Base-by-base conservation (phyloP, 148 eudicot species). In the Fagopyrum tataricum region DNA sequence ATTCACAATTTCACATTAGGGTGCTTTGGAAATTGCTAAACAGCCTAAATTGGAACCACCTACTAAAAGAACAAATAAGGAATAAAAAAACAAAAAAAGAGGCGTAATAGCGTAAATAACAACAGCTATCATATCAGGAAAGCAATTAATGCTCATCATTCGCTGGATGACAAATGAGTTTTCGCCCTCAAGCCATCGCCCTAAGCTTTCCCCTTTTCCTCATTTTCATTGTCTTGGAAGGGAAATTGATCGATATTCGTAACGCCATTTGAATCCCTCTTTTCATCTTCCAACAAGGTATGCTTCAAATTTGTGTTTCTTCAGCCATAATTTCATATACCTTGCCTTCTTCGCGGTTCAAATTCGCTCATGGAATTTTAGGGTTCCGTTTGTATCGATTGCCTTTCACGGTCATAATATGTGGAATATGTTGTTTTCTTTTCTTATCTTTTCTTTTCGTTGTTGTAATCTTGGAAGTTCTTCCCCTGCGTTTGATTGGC, bases 101-200 rank as follows among this genome's bases (percentile, higher is more conserved):
- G 11, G 7, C 7, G 1, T 44, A 44, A 44, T 44, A 1, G 49
- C 49, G 49, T 10, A 46, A 46, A 31, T 31, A 46, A 46, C 49
- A 13, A 13, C 14, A 13, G 10, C 49, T n/a, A 46, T 46, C 13
- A 10, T 8, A 46, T 3, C 3, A 46, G 49, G 49, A 64, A 7
- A 14, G 1, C 18, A 64, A 64, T 64, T 31, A 64, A 64, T 64
- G 69, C 43, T 64, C 69, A 64, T 64, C 14, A 64, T 39, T 37
- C 7, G 44, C 69, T 64, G 2, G 13, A 14, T 9, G 69, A 37
- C 69, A 64, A 31, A 42, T 0, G 37, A 64, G 15, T 15, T 39
- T 31, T 61, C 6, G 9, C 69, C 18, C 13, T 64, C 43, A 31
- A 31, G 37, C 37, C 2, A 31, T 39, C 69, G 14, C 31, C 41